Conservation (phyloP, 768 basidiomycete genomes). For the Auricularia cornea region DNA sequence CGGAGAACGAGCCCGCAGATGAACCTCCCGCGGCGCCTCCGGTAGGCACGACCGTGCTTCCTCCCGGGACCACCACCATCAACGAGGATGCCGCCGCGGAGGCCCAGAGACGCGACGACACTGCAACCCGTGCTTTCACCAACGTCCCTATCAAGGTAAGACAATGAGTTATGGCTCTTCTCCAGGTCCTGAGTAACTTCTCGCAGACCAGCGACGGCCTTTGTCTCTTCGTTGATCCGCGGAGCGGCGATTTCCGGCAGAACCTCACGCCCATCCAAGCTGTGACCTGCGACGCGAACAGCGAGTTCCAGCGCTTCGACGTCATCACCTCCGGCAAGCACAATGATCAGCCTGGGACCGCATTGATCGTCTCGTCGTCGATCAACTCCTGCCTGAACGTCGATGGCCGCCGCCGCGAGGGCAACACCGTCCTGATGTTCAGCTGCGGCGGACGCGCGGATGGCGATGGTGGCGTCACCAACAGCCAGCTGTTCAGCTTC, state of each 20-base stretch:
- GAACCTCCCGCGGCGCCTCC: too few species aligned
- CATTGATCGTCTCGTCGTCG: slow-evolving; percentile 1
- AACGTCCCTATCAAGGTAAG: slow-evolving; percentile 3
- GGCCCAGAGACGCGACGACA: slow-evolving; percentile 5
- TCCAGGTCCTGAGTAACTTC: too few species aligned
- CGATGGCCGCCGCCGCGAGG: slow-evolving; percentile 1
- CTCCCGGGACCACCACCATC: neutral
- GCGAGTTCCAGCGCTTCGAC: slow-evolving; percentile 3
- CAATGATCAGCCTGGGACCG: slow-evolving; percentile 1
- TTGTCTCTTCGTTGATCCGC: slow-evolving; percentile 3
- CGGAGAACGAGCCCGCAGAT: too few species aligned
- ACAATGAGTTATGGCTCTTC: neutral
- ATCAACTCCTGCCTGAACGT: slow-evolving; percentile 5
- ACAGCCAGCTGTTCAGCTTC: slow-evolving; percentile 6
- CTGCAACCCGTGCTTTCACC: slow-evolving; percentile 2
- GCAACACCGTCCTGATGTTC: slow-evolving; percentile 6
- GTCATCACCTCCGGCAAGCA: slow-evolving; percentile 5
- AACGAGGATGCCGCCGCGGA: slow-evolving; percentile 1
- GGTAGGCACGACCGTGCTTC: too few species aligned
- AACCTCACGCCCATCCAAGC: slow-evolving; percentile 2
- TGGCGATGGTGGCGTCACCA: slow-evolving; percentile 1
- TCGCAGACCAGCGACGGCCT: slow-evolving; percentile 2
- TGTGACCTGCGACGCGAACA: neutral
- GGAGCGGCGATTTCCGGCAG: slow-evolving; percentile 5
- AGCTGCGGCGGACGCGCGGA: slow-evolving; percentile 7